phyloP scores from a whole-genome alignment of 1,139 yeast genomes.

The Scheffersomyces titani region DNA sequence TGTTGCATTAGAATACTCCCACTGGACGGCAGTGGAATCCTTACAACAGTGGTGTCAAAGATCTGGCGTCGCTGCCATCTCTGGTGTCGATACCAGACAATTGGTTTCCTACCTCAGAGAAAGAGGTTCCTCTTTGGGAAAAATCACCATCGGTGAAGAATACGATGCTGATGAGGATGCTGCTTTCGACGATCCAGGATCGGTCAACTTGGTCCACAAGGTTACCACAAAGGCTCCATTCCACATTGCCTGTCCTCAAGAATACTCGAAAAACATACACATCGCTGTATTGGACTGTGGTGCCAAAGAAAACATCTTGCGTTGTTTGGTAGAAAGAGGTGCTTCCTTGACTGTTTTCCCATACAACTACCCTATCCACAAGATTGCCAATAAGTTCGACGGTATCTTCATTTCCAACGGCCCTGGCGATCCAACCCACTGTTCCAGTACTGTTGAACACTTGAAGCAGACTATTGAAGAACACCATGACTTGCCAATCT shows the following conservation, averaged over 20 bases:
- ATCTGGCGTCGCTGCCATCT: slow-evolving; percentile 93
- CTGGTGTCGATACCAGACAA: slow-evolving; percentile 96
- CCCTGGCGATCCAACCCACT: slow-evolving; percentile 98
- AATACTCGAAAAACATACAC: slow-evolving; percentile 61
- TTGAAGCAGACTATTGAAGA: slow-evolving; percentile 69
- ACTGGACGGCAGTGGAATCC: slow-evolving; percentile 98
- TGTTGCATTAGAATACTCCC: slow-evolving; percentile 91
- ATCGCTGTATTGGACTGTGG: slow-evolving; percentile 97
- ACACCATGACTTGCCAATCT: slow-evolving; percentile 75
- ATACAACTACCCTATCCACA: slow-evolving; percentile 88
- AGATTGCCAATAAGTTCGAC: slow-evolving; percentile 88
- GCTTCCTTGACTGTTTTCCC: slow-evolving; percentile 97
- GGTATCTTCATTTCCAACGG: slow-evolving; percentile 96
- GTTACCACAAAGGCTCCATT: slow-evolving; percentile 96
- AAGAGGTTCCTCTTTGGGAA: slow-evolving; percentile 90
- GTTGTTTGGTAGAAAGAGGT: slow-evolving; percentile 92
- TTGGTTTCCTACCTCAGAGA: slow-evolving; percentile 91
- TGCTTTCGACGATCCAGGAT: slow-evolving; percentile 91
- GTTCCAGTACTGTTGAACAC: slow-evolving; percentile 75
- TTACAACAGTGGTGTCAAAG: slow-evolving; percentile 94
- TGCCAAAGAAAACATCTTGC: slow-evolving; percentile 92
- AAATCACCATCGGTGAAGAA: slow-evolving; percentile 86
- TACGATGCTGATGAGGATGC: slow-evolving; percentile 91
- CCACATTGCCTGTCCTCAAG: slow-evolving; percentile 72
- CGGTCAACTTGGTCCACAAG: slow-evolving; percentile 85